phyloP scores from a whole-genome alignment of 148 eudicot genomes.

The Nyssa sinensis region DNA sequence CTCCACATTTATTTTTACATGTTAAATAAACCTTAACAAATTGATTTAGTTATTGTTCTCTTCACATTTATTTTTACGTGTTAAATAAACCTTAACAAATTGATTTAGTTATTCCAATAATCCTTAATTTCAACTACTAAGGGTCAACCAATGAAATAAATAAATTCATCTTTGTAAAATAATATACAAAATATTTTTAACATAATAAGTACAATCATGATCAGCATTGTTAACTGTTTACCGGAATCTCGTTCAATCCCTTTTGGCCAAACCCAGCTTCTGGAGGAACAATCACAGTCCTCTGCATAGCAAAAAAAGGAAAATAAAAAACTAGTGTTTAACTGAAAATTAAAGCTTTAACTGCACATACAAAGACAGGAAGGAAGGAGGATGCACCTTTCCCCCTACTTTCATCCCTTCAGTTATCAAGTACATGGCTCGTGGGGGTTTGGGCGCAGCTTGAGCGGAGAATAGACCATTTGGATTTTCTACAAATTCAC shows the following conservation, averaged over 20 bases:
- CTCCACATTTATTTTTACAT: not conserved
- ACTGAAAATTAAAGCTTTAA: not conserved
- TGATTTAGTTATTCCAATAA: not conserved
- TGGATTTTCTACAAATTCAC: slow-evolving; percentile 87
- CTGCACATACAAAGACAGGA: not conserved
- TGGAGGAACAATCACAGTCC: slow-evolving; percentile 91
- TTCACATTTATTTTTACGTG: not conserved
- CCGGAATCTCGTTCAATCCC: slow-evolving; percentile 96
- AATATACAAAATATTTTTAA: not conserved
- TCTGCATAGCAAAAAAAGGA: slow-evolving; percentile 37
- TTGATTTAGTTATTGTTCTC: not conserved
- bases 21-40: not conserved
- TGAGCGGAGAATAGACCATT: slow-evolving; percentile 98
- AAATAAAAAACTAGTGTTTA: not conserved
- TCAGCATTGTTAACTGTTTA: slow-evolving; percentile 19
- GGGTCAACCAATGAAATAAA: not conserved
- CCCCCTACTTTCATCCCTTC: slow-evolving; percentile 99
- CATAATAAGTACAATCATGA: not conserved
- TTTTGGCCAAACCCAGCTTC: slow-evolving; percentile 84
- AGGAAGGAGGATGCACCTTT: slow-evolving; percentile 44
- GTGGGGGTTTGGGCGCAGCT: slow-evolving; percentile 98
- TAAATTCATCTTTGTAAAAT: not conserved
- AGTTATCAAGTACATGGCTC: slow-evolving; percentile 72
- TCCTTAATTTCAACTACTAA: not conserved
- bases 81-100: not conserved